These are phyloP conservation scores for Cryphonectria carpinicola DNA, from an alignment of 2,329 filamentous ascomycete species.

Conservation along the genomic window DNA sequence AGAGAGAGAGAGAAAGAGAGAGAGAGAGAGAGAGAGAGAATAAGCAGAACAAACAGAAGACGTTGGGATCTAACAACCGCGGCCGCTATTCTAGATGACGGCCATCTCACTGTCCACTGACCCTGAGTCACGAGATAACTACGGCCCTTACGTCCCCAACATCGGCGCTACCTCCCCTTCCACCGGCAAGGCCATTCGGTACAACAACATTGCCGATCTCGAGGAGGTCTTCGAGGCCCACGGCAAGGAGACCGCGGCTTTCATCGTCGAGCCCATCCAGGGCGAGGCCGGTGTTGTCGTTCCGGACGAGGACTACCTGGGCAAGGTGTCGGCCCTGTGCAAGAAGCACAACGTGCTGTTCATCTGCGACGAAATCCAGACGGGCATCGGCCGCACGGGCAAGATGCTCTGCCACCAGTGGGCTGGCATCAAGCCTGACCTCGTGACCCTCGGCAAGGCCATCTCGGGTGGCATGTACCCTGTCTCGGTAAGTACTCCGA, in stretches of 20 bases:
- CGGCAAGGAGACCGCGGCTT: slow-evolving; percentile 84
- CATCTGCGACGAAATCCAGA: slow-evolving; percentile 99
- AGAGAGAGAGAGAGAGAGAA: slow-evolving; percentile 9
- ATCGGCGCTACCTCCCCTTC: slow-evolving; percentile 78
- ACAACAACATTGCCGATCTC: slow-evolving; percentile 82
- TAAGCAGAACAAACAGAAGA: too few species aligned
- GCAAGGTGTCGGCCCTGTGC: slow-evolving; percentile 80
- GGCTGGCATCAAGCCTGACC: slow-evolving; percentile 92
- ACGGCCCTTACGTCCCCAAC: slow-evolving; percentile 91
- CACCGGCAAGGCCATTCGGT: slow-evolving; percentile 78
- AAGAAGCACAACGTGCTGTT: slow-evolving; percentile 93
- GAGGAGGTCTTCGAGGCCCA: slow-evolving; percentile 79
- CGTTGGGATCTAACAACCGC: slow-evolving; percentile 20
- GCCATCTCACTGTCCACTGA: slow-evolving; percentile 96
- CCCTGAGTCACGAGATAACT: slow-evolving; percentile 94
- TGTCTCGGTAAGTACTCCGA: slow-evolving; percentile 51
- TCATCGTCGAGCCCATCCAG: slow-evolving; percentile 96
- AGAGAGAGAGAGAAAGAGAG: slow-evolving; percentile 5
- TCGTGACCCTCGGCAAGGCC: slow-evolving; percentile 94
- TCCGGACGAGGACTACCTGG: slow-evolving; percentile 85
- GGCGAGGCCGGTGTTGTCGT: slow-evolving; percentile 97
- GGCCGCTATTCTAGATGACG: slow-evolving; percentile 65
- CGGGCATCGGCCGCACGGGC: slow-evolving; percentile 92
- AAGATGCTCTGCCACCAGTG: slow-evolving; percentile 94
- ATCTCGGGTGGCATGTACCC: slow-evolving; percentile 99